Evolutionary conservation across 2,329 filamentous ascomycete genomes (phyloP).

Genomic region (Aspergillus bombycis): DNA sequence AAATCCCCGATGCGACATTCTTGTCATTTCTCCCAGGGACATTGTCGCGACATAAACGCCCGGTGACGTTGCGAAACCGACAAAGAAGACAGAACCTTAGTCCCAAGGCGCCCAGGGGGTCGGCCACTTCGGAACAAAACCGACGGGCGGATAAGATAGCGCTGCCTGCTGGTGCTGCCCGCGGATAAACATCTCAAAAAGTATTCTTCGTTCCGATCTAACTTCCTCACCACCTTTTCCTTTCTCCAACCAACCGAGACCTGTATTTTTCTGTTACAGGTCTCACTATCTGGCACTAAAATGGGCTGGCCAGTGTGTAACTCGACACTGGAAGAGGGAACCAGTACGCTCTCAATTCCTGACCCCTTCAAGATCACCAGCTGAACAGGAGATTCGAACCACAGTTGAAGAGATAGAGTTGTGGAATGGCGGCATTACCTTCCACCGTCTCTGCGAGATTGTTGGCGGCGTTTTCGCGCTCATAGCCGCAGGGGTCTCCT

Average conservation of each 20-base stretch:
- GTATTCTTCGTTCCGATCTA: constrained; percentile 13
- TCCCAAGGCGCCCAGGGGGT: constrained; percentile 21
- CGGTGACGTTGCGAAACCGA: background rate
- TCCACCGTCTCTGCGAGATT: constrained; percentile 60
- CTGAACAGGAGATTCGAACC: constrained; percentile 5
- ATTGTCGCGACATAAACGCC: no score
- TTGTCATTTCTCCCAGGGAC: background rate
- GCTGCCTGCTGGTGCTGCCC: background rate
- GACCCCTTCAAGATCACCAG: background rate
- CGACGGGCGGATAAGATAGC: constrained; percentile 19
- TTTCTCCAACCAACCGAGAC: constrained; percentile 8
- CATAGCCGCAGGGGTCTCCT: constrained; percentile 54
- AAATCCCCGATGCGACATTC: background rate
- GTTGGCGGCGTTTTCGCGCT: constrained; percentile 57
- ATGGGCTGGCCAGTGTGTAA: constrained; percentile 56
- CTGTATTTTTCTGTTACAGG: background rate
- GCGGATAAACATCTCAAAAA: constrained; percentile 13
- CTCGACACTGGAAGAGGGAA: constrained; percentile 51
- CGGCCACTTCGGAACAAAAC: constrained; percentile 9
- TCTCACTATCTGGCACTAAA: constrained; percentile 20
- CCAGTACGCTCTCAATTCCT: constrained; percentile 36
- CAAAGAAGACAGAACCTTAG: constrained; percentile 6
- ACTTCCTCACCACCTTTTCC: constrained; percentile 4
- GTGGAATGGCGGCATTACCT: constrained; percentile 56
- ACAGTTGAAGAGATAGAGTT: constrained; percentile 54